Base-by-base conservation (phyloP, 1,139 yeast species). In the Geotrichum reessii region DNA sequence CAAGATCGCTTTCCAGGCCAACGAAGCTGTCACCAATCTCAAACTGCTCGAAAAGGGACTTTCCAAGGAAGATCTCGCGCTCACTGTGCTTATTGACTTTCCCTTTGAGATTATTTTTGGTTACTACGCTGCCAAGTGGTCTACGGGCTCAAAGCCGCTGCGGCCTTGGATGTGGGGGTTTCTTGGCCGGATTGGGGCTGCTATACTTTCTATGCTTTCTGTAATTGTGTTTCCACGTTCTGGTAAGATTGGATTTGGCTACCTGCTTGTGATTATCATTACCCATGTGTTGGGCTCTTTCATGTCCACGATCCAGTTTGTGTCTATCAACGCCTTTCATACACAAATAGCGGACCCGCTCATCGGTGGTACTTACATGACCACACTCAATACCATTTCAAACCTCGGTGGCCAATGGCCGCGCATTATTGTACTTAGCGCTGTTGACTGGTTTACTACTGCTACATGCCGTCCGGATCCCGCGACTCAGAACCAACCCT, bases 371-470 rank as follows among this genome's bases (percentile, higher is more conserved):
- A 95, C 99, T 0, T 93, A 93, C 72, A 93, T 95, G 98, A 93
- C 99, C 0, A 86, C 96, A 0, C 77, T 93, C 59, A 95, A 95
- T 73, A 93, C 99, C 0, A 77, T 93, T 55, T 85, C 95, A 44
- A 93, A 93, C 69, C 80, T 92, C 60, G 99, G 99, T 42, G 99
- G 99, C 4, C 95, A 95, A 28, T 95, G 99, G 99, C 99, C 99
- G 0, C 80, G 92, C 60, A 76, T 90, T 27, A 76, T 93, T 52
- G 85, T 92, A 5, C 80, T 91, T 66, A 82, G 79, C 62, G 78
- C 91, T 70, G 93, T 95, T 60, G 98, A 92, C 72, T 80, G 78
- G 65, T 81, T 91, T 63, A 88, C 97, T 0, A 66, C 73, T 2
- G 82, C 91, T 1, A 71, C 77, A 37, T 92, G 98, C 73, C 69